Base-by-base conservation (phyloP, 139 green algal genomes). In the Asterochloris erici region DNA sequence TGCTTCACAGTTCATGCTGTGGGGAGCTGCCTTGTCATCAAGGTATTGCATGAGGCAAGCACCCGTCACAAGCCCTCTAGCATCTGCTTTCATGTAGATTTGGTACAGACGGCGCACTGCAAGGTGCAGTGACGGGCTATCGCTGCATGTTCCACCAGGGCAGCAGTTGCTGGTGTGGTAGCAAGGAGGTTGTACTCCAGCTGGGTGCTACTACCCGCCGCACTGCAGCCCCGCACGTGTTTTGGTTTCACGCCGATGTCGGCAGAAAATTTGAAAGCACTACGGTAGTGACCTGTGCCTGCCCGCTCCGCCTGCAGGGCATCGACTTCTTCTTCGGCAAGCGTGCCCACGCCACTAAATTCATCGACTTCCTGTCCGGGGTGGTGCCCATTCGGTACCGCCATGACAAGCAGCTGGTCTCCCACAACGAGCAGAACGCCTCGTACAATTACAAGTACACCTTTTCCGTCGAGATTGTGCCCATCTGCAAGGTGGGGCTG, bases 361-460 rank as follows among this genome's bases (percentile, higher is more conserved):
- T 99, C 73, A 84, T 99, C 13, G 96, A 99, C 89, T 99, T 99
- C 85, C 85, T 99, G 73, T 90, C 95, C 85, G 79, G 28, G 1
- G 88, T 92, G 47, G 91, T 96, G 13, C 93, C 93, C 17, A 84
- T 89, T 66, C 86, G 86, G 12, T 94, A 90, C 87, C 89, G 95
- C 38, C 71, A 88, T 74, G 97, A 98, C 92, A 99, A 99, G 92
- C 95, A 98, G 91, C 93, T 99, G 62, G 95, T 99, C 14, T 97
- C 91, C 15, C 97, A 99, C 86, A 94, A 99, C 89, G 92, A 88
- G 19, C 93, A 99, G 87, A 94, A 90, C 63, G 92, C 90, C 83
- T 95, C 87, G 14, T 99, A 99, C 92, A 98, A 99, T 90, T 99
- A 99, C 94, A 98, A 98, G 91, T 99, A 96, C 93, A 99, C 97